Percentiles rank a stretch among this genome's conserved stretches.
phyloP scores from a whole-genome alignment of 352 stramenopile genomes.

The Blastocystis hominis region DNA sequence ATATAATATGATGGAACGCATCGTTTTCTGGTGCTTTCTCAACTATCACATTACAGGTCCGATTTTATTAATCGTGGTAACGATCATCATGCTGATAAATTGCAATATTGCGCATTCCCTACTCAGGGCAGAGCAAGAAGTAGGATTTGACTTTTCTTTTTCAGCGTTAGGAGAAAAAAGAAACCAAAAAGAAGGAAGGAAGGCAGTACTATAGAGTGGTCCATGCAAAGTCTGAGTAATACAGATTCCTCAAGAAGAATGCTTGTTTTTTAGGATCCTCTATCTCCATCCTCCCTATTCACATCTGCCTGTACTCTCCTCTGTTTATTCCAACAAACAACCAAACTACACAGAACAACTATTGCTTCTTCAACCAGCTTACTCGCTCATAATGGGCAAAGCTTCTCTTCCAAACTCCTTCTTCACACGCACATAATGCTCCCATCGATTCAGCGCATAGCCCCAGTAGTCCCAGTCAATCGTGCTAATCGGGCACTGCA shows the following conservation, averaged over 20 bases:
- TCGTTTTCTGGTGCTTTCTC: background rate
- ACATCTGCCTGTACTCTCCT: background rate
- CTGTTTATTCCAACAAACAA: background rate
- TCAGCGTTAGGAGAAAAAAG: background rate
- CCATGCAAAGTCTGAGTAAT: too few relatives aligned
- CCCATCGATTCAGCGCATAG: background rate
- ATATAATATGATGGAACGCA: background rate
- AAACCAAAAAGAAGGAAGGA: background rate
- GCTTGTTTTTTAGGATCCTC: too few relatives aligned
- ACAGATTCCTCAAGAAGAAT: too few relatives aligned
- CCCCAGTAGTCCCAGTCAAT: slow-evolving; percentile 46
- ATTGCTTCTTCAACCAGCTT: too few relatives aligned
- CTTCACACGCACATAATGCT: background rate
- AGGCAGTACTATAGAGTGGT: background rate
- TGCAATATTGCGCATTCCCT: background rate
- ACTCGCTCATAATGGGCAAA: background rate
- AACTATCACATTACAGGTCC: background rate
- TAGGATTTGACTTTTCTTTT: background rate
- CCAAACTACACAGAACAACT: background rate
- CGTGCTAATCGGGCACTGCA: background rate
- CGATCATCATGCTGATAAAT: background rate
- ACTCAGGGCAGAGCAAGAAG: background rate
- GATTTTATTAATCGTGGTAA: background rate
- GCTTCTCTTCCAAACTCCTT: background rate
- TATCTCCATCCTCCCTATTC: too few relatives aligned